Percentiles rank a stretch among this genome's conserved stretches.
These are phyloP conservation scores for Xylaria sp. DNA, from an alignment of 2,329 filamentous ascomycete species.

Conservation along the genomic window DNA sequence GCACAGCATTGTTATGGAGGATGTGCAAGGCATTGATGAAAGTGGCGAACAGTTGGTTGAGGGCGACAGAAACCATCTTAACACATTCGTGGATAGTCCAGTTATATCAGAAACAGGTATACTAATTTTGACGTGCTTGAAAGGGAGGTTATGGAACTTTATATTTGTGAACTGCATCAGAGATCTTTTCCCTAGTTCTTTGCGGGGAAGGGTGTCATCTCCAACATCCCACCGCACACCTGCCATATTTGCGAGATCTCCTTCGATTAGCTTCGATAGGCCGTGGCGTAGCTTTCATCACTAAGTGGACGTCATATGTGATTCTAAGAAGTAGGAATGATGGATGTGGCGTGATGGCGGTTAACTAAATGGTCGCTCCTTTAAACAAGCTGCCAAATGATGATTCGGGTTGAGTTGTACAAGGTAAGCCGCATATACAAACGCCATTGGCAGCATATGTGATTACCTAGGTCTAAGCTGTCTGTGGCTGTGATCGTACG, in stretches of 20 bases:
- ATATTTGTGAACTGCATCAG: not conserved
- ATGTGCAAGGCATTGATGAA: slow-evolving; percentile 55
- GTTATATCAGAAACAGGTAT: not conserved
- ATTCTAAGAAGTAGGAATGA: not conserved
- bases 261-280: not conserved
- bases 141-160: not conserved
- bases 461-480: not conserved
- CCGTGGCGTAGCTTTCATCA: not conserved
- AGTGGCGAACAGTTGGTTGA: slow-evolving; percentile 14
- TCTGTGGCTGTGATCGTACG: not conserved
- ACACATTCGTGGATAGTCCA: not conserved
- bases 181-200: not conserved
- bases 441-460: not conserved
- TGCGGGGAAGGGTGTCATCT: not conserved
- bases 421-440: not conserved
- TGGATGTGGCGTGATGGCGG: not conserved
- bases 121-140: not conserved
- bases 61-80: not conserved
- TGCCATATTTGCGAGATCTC: not conserved
- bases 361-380: not conserved
- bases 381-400: too few relatives aligned
- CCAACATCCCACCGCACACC: not conserved
- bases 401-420: not conserved
- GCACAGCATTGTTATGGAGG: slow-evolving; percentile 60
- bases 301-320: not conserved